A percentile compares a stretch with the other conserved stretches of the same genome.
Evolutionary conservation across 306 rosid genomes (phyloP).

Genomic region (Trifolium dubium): DNA sequence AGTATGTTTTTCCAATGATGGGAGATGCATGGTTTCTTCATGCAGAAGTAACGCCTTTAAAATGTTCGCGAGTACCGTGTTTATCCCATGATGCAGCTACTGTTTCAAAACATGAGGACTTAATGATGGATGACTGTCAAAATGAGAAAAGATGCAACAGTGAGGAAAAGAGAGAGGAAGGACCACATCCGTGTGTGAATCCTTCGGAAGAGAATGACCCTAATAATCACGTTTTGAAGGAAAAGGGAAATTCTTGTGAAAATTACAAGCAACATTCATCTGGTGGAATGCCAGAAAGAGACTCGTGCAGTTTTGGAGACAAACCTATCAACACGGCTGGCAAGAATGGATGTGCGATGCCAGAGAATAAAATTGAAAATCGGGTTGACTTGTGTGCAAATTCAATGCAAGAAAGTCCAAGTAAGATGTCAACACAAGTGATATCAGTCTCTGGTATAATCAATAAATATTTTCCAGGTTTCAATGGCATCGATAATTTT

Average conservation of each 20-base stretch:
- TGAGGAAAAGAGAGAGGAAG: conserved; percentile 41
- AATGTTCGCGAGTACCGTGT: conserved; percentile 30
- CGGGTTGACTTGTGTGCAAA: conserved; percentile 37
- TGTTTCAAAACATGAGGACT: conserved; percentile 38
- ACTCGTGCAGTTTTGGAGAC: conserved; percentile 34
- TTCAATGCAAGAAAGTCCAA: conserved; percentile 46
- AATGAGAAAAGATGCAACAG: conserved; percentile 36
- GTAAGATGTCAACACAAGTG: conserved; percentile 62
- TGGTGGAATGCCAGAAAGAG: conserved; percentile 32
- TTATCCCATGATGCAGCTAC: conserved; percentile 25
- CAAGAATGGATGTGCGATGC: conserved; percentile 29
- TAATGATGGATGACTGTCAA: conserved; percentile 28
- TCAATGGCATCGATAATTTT: conserved; percentile 41
- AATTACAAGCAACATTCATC: conserved; percentile 34
- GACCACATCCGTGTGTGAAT: conserved; percentile 17
- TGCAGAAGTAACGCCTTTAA: conserved; percentile 49
- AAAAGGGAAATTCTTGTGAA: conserved; percentile 29
- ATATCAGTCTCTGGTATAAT: conserved; percentile 71
- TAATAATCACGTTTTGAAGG: conserved; percentile 36
- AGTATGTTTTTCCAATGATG: conserved; percentile 51
- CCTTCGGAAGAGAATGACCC: conserved; percentile 34
- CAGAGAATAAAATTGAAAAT: conserved; percentile 43
- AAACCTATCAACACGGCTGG: background rate
- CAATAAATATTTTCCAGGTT: conserved; percentile 54
- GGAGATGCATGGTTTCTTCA: conserved; percentile 72